phyloP scores from a whole-genome alignment of 495 filamentous ascomycete species.

The Staphylotrichum tortipilum region DNA sequence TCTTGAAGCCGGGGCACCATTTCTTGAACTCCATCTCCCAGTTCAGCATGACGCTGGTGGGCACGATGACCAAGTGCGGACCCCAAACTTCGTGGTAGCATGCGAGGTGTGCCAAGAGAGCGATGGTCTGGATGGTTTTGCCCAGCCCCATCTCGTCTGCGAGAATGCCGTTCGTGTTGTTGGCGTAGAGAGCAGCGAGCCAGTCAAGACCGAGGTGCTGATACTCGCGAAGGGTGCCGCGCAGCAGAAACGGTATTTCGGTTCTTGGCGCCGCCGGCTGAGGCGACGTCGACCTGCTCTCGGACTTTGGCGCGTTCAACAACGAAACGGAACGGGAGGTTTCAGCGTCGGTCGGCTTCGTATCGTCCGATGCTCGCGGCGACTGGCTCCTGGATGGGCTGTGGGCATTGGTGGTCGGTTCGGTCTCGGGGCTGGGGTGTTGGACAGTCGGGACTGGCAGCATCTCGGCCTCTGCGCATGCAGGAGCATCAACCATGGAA shows the following conservation, averaged over 20 bases:
- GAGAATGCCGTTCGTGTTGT: constrained; percentile 92
- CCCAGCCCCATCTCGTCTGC: constrained; percentile 99
- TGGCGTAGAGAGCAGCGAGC: constrained; percentile 88
- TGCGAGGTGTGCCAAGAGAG: constrained; percentile 86
- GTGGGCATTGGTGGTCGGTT: constrained; percentile 26
- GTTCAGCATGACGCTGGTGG: constrained; percentile 97
- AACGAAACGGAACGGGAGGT: constrained; percentile 55
- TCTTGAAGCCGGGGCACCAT: constrained; percentile 97
- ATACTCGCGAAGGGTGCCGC: constrained; percentile 90
- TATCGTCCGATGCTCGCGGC: constrained; percentile 54
- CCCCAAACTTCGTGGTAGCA: constrained; percentile 91
- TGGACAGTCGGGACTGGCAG: constrained; percentile 8
- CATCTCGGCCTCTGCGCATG: constrained; percentile 5
- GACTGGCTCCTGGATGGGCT: constrained; percentile 43
- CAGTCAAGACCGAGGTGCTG: constrained; percentile 95
- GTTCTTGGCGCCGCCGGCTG: constrained; percentile 49
- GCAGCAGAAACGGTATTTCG: constrained; percentile 76
- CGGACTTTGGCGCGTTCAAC: constrained; percentile 25
- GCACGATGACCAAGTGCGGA: constrained; percentile 91
- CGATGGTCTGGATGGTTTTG: constrained; percentile 98
- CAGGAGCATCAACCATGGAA: constrained; percentile 35
- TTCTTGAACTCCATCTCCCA: constrained; percentile 99
- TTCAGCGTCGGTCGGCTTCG: constrained; percentile 60
- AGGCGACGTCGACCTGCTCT: constrained; percentile 38
- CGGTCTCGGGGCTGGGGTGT: constrained; percentile 27